phyloP scores from a whole-genome alignment of 306 rosid genomes.

The Glycine tomentella region DNA sequence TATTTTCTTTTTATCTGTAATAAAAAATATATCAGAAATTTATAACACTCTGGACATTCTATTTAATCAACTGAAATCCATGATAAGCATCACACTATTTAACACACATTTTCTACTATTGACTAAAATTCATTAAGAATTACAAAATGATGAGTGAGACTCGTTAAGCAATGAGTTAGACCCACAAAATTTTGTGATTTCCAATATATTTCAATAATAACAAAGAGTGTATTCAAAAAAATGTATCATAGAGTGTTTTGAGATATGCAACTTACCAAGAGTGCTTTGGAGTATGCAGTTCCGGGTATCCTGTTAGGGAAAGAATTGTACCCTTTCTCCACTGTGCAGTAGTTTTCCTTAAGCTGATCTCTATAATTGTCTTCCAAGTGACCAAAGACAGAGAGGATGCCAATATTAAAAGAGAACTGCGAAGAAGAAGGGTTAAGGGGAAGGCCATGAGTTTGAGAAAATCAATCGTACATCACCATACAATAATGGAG shows the following conservation, averaged over 20 bases:
- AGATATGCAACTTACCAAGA: constrained; percentile 58
- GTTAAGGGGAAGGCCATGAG: constrained; percentile 1
- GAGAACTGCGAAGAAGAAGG: constrained; percentile 60
- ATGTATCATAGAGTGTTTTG: neutral
- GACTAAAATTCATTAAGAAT: neutral
- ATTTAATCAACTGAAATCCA: too few relatives aligned
- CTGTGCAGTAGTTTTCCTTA: constrained; percentile 71
- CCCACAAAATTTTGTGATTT: neutral
- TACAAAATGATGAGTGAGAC: neutral
- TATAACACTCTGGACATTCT: too few relatives aligned
- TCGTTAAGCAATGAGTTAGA: neutral
- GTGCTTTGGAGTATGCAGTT: constrained; percentile 81
- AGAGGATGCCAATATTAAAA: constrained; percentile 78
- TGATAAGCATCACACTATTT: neutral
- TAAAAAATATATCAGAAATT: too few relatives aligned
- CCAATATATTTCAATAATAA: neutral
- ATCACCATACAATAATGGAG: constrained; percentile 38
- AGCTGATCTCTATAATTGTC: constrained; percentile 62
- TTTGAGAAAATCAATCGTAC: neutral
- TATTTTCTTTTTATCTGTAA: too few relatives aligned
- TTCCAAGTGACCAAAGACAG: constrained; percentile 77
- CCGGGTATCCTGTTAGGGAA: constrained; percentile 75
- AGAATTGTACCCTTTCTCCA: constrained; percentile 90
- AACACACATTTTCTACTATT: neutral
- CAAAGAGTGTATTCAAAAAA: neutral